These are phyloP conservation scores for Cyclotella baltica DNA, from an alignment of 108 stramenopile genomes.

Conservation along the genomic window DNA sequence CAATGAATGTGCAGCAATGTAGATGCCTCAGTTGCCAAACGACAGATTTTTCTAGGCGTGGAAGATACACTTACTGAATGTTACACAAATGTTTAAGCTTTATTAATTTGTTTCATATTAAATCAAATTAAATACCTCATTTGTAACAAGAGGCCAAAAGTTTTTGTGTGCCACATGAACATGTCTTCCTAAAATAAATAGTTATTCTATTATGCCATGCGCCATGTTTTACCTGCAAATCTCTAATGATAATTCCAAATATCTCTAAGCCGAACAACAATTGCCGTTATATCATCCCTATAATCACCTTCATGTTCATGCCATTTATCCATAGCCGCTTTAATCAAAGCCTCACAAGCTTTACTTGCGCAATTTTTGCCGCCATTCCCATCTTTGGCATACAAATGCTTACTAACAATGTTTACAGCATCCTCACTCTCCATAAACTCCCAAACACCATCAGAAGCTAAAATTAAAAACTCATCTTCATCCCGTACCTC, in stretches of 20 bases:
- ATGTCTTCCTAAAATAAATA: background rate
- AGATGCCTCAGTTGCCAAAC: no score
- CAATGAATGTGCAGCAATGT: no score
- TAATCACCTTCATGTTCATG: conserved; percentile 96
- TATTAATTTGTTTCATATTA: no score
- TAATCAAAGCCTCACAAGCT: conserved; percentile 89
- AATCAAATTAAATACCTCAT: no score
- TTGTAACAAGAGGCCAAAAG: no score
- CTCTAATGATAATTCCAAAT: conserved; percentile 49
- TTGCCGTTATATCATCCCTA: conserved; percentile 96
- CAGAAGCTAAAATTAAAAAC: conserved; percentile 90
- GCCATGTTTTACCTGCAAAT: background rate
- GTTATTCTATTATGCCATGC: background rate
- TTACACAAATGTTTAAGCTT: no score
- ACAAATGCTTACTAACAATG: conserved; percentile 66
- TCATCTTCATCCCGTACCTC: conserved; percentile 71
- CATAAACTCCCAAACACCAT: conserved; percentile 98
- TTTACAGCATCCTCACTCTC: conserved; percentile 75
- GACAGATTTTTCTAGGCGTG: no score
- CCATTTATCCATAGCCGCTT: conserved; percentile 90
- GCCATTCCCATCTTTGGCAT: background rate
- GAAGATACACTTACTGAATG: no score
- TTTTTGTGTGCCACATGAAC: background rate
- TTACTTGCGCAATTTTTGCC: conserved; percentile 58
- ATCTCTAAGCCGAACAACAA: conserved; percentile 79